phyloP scores from a whole-genome alignment of 2,329 filamentous ascomycete species.

The Apiospora phragmitis region DNA sequence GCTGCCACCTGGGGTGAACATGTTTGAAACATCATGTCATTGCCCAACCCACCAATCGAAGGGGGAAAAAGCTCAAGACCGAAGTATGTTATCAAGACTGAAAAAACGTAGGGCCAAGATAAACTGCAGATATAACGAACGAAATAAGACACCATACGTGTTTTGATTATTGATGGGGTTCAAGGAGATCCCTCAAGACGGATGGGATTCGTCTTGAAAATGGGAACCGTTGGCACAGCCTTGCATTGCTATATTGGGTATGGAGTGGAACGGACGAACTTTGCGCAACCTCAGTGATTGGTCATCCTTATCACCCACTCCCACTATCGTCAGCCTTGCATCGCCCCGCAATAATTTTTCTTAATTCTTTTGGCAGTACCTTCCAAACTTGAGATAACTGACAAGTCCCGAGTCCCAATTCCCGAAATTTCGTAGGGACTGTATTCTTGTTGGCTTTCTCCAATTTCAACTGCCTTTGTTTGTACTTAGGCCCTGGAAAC shows the following conservation, averaged over 20 bases:
- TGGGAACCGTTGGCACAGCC: conserved; percentile 3
- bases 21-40: conserved; percentile 13
- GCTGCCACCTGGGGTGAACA: conserved; percentile 9
- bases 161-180: not conserved
- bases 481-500: not conserved
- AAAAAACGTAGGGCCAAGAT: not conserved
- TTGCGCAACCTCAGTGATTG: not conserved
- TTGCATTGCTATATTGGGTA: conserved; percentile 9
- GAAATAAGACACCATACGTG: not conserved
- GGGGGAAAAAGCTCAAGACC: not conserved
- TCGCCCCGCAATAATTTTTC: conserved; percentile 10
- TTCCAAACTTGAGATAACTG: not conserved
- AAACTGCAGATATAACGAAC: not conserved
- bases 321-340: conserved; percentile 9
- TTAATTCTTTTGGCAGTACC: conserved; percentile 4
- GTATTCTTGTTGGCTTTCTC: not conserved
- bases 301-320: not conserved
- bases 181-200: not conserved
- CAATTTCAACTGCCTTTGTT: not conserved
- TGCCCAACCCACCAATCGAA: not conserved
- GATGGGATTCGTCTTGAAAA: not conserved
- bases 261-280: not conserved
- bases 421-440: not conserved
- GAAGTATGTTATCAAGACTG: not conserved
- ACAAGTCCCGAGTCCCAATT: not conserved